Base-by-base conservation (phyloP, 352 stramenopile species). In the Phytophthora europaea region DNA sequence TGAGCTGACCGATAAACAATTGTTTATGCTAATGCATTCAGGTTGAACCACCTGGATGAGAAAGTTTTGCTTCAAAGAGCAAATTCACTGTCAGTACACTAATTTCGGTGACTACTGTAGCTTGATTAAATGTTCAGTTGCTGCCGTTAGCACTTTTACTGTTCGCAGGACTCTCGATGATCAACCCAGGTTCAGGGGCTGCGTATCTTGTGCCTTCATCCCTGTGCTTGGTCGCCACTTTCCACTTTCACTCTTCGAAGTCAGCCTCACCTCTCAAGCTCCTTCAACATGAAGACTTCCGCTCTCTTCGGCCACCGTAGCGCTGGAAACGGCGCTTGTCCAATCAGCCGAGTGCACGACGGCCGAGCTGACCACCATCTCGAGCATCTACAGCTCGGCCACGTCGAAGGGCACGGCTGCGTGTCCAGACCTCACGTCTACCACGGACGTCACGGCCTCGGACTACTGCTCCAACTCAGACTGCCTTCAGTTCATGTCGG, bases 301-400 rank as follows among this genome's bases (percentile, higher is more conserved):
- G 3, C 53, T 18, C 20, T 66, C 6, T 13, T 67, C 2, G 5
- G 36, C 12, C 2, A 15, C 55, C 40, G 47, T 48, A n/a, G 48
- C 61, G 4, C 31, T 62, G 36, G 56, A 53, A 13, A 3, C 9
- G 15, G 13, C 28, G 0, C 43, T 56, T 5, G 28, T 65, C 16
- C 28, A 28, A n/a, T 61, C 56, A 18, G 71, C 45, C 13, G 57
- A 73, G 18, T 81, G 75, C 34, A 72, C 75, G 13, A 45, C 34
- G 7, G 66, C 68, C 10, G 70, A 81, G 7, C 54, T 72, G 26
- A 59, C 16, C 1, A 50, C 45, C 5, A 79, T 76, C 26, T 57
- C 61, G 10, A 66, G 36, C 2, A 31, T 71, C 58, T 79, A 78
- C 59, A 54, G 20, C 9, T 57, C 61, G 10, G 64, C 70, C 43